A percentile compares a stretch with the other conserved stretches of the same genome.
These are phyloP conservation scores for Colletotrichum abscissum DNA, from an alignment of 2,329 filamentous ascomycete species.

Conservation along the genomic window DNA sequence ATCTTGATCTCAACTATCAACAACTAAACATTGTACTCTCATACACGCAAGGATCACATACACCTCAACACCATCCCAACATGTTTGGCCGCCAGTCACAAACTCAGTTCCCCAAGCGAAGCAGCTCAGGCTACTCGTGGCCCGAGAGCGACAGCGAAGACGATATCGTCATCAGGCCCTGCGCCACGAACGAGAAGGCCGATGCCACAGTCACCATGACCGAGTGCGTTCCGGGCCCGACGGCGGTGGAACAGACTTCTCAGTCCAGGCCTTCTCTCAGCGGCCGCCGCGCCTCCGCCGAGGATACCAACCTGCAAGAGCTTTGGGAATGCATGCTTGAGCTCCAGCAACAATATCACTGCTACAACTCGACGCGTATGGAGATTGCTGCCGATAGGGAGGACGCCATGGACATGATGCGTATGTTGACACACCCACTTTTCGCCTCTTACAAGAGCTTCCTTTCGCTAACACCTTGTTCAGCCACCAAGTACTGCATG, in stretches of 20 bases:
- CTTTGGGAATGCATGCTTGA: slow-evolving; percentile 37
- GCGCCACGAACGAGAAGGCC: slow-evolving; percentile 28
- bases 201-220: slow-evolving; percentile 31
- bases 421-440: slow-evolving; percentile 6
- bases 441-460: no score
- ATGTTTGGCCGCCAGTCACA: slow-evolving; percentile 27
- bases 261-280: slow-evolving; percentile 14
- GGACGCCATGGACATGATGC: slow-evolving; percentile 35
- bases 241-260: background rate
- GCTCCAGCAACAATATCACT: slow-evolving; percentile 36
- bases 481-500: slow-evolving; percentile 39
- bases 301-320: slow-evolving; percentile 29
- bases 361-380: slow-evolving; percentile 38
- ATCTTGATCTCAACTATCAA: background rate
- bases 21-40: background rate
- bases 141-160: slow-evolving; percentile 35
- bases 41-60: background rate
- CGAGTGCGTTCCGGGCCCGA: slow-evolving; percentile 20
- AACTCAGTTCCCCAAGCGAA: slow-evolving; percentile 19
- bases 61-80: background rate
- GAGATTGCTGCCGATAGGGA: slow-evolving; percentile 36
- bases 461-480: background rate
- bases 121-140: slow-evolving; percentile 30
- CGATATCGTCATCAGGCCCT: slow-evolving; percentile 32
- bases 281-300: slow-evolving; percentile 27